Percentiles rank a stretch among this genome's conserved stretches.
phyloP scores from a whole-genome alignment of 768 basidiomycete genomes.

The Calocera cornea region DNA sequence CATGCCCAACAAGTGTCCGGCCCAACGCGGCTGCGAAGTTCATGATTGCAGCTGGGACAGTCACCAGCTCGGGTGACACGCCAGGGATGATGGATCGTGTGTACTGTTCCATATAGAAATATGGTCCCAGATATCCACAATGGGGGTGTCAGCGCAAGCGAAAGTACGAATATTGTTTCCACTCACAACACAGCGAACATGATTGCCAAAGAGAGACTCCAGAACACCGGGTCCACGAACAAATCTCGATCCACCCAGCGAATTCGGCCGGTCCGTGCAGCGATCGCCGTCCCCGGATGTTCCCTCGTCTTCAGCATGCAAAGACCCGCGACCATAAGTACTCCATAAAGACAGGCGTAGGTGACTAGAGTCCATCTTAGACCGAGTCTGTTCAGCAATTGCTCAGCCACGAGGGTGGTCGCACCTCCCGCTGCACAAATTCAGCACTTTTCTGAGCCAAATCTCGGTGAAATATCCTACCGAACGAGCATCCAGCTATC shows the following conservation, averaged over 20 bases:
- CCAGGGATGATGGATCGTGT: conserved; percentile 13
- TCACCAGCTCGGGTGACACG: conserved; percentile 12
- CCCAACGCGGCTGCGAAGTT: conserved; percentile 21
- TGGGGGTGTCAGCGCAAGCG: not conserved
- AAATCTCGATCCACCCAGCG: conserved; percentile 12
- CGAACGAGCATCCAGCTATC: conserved; percentile 13
- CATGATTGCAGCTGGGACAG: conserved; percentile 16
- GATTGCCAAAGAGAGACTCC: conserved; percentile 25
- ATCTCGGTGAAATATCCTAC: conserved; percentile 3
- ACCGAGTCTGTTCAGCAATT: conserved; percentile 22
- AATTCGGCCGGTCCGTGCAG: not conserved
- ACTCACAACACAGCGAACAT: conserved; percentile 19
- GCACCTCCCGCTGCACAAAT: conserved; percentile 10
- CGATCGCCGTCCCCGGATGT: conserved; percentile 2
- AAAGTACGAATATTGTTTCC: not conserved
- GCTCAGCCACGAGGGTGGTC: conserved; percentile 19
- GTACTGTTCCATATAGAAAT: conserved; percentile 19
- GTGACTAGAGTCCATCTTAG: conserved; percentile 24
- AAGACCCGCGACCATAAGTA: conserved; percentile 20
- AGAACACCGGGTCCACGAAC: conserved; percentile 18
- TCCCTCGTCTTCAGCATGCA: conserved; percentile 24
- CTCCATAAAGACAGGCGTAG: conserved; percentile 21
- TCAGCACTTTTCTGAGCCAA: not conserved
- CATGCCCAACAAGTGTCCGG: conserved; percentile 26
- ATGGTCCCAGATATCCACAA: conserved; percentile 15